Base-by-base conservation (phyloP, 2,329 filamentous ascomycete species). In the Alternaria conjuncta region DNA sequence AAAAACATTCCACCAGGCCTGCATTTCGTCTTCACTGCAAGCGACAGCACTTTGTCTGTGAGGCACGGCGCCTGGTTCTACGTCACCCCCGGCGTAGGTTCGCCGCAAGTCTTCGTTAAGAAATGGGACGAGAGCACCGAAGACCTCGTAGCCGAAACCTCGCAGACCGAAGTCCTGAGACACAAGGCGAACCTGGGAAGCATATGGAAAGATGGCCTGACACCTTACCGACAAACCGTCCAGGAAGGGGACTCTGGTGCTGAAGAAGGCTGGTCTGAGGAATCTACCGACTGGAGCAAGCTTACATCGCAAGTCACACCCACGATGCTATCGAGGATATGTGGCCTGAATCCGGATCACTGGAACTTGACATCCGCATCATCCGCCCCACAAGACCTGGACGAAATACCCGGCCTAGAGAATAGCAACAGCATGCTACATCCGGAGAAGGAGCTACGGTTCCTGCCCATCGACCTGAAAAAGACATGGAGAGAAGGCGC, bases 21-120 rank as follows among this genome's bases (percentile, higher is more conserved):
- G 72, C 88, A 90, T 72, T 89, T 90, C 67, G 77, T 89, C 18
- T 90, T 89, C 73, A 86, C 84, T 0, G 85, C 87, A 23, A 84
- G 85, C 20, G 88, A 86, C 59, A 83, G 84, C 54, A 86, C 85
- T 3, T 81, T 89, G 13, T 89, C 88, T 0, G 81, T 90, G 26
- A 84, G 88, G n/a, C 84, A 87, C 61, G 88, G 88, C 10, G 82
- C 85, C 32, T 90, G 88, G 88, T 86, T 89, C 72, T 82, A 84
- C 53, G 81, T 89, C 21, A 79, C 80, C 21, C 80, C 81, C 26
- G 75, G 78, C 41, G 65, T 68, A 43, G 71, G 72, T 18, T 76
- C 78, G 20, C 69, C 72, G 3, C 75, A 83, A 47, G 80, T 88
- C 3, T 82, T 88, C 57, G 79, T 89, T 46, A 85, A 87, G 75